Base-by-base conservation (phyloP, 768 basidiomycete genomes). In the Crucibulum laeve region DNA sequence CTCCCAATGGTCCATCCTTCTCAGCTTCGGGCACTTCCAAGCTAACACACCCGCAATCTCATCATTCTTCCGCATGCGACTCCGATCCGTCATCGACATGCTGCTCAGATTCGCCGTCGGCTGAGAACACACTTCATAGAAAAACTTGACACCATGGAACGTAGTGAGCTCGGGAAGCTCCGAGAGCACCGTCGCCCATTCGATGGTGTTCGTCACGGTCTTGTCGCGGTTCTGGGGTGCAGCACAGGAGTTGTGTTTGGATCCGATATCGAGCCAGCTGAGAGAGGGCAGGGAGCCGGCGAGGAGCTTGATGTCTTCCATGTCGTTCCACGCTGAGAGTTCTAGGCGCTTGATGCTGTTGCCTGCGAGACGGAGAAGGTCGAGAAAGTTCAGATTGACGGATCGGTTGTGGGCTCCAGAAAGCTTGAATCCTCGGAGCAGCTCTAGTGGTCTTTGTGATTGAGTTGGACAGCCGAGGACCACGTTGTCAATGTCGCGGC, bases 1-100 rank as follows among this genome's bases (percentile, higher is more conserved):
- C 23, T 84, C 82, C 82, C 82, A 86, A 59, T 83, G 74, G 58
- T 86, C 82, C 23, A 86, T 54, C 53, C 82, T 61, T 42, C 80
- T 62, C 52, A 86, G 53, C 58, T 77, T 82, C 15, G 61, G 50
- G 53, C 82, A 84, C 59, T 77, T 79, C 79, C 81, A 81, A 4
- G 77, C 77, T 44, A 86, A 60, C 56, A 80, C 59, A 10, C 69
- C 67, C 28, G 82, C 80, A 18, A 76, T 73, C 59, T 80, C 79
- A 47, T 86, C 81, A 56, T 84, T 86, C 71, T 81, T 84, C 46
- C 77, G 69, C 48, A 82, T 72, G 21, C 79, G 69, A 50, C 78
- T 81, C 6, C 80, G 74, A 47, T 84, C 82, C 21, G 80, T 77
- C 52, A 71, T 62, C 2, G 74, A 73, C 24, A 76, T 50, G 38